These are phyloP conservation scores for Rhodotorula mucilaginosa DNA, from an alignment of 1,284 basidiomycete species.

Conservation along the genomic window DNA sequence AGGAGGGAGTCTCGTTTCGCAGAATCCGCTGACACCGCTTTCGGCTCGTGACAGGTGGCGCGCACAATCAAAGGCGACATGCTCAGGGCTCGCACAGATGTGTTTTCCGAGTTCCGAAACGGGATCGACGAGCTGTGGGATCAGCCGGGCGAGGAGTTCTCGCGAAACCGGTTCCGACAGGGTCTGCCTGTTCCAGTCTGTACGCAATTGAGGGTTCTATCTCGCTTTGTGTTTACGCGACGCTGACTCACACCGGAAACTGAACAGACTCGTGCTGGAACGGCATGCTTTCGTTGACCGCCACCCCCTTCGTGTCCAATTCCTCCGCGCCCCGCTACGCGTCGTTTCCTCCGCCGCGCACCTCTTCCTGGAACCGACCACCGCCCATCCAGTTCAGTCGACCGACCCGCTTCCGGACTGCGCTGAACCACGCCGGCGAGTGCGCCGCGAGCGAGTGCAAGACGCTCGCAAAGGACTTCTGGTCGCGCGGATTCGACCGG, in stretches of 20 bases:
- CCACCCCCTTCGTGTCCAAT: slow-evolving; percentile 44
- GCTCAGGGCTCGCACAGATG: slow-evolving; percentile 28
- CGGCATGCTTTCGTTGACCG: slow-evolving; percentile 48
- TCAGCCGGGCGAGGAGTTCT: slow-evolving; percentile 14
- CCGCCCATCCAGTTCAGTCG: background rate
- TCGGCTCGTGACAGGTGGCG: slow-evolving; percentile 45
- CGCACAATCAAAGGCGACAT: slow-evolving; percentile 29
- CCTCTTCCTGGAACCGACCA: background rate
- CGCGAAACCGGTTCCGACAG: slow-evolving; percentile 9
- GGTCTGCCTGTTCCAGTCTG: slow-evolving; percentile 36
- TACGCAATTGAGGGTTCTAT: background rate
- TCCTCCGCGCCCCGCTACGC: slow-evolving; percentile 15
- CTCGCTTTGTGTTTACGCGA: background rate
- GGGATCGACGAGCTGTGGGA: slow-evolving; percentile 37
- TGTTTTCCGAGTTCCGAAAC: slow-evolving; percentile 21
- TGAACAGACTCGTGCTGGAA: slow-evolving; percentile 48
- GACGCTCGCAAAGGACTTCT: slow-evolving; percentile 35
- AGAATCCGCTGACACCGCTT: slow-evolving; percentile 45
- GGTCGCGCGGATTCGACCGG: slow-evolving; percentile 30
- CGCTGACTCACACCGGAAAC: background rate
- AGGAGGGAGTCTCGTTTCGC: background rate
- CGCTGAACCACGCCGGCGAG: slow-evolving; percentile 18
- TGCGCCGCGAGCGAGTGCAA: slow-evolving; percentile 40
- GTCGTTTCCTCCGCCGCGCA: background rate
- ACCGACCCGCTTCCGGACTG: slow-evolving; percentile 20